phyloP scores from a whole-genome alignment of 352 stramenopile species.

The Phytophthora citricola region DNA sequence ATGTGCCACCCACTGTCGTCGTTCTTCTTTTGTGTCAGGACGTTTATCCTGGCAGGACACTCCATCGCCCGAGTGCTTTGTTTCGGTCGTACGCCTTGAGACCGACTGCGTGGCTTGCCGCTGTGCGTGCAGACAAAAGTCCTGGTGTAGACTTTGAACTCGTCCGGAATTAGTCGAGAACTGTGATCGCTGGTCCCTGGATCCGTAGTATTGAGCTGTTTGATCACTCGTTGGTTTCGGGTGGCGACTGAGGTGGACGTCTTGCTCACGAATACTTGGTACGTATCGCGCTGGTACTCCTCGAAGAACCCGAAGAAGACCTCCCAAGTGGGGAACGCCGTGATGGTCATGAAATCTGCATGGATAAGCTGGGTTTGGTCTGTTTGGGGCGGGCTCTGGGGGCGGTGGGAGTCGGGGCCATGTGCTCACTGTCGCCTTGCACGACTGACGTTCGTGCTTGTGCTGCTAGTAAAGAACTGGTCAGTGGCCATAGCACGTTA shows the following conservation, averaged over 20 bases:
- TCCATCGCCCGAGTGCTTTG: constrained; percentile 1
- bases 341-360: not conserved
- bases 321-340: constrained; percentile 2
- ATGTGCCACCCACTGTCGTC: constrained; percentile 1
- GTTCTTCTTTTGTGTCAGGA: not conserved
- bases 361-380: not conserved
- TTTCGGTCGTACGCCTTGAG: not conserved
- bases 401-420: not conserved
- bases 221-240: not conserved
- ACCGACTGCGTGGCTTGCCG: not conserved
- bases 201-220: not conserved
- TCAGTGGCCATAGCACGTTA: too few species aligned
- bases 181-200: not conserved
- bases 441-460: too few species aligned
- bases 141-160: constrained; percentile 1
- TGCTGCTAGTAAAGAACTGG: too few species aligned
- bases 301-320: not conserved
- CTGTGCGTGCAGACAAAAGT: constrained; percentile 1
- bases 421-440: not conserved
- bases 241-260: not conserved
- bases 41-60: constrained; percentile 1
- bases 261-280: not conserved
- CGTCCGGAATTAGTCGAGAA: not conserved
- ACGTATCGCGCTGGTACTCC: constrained; percentile 4
- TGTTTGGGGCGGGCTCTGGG: not conserved